Evolutionary conservation across 306 rosid species (phyloP).

Genomic region (Bauhinia variegata): DNA sequence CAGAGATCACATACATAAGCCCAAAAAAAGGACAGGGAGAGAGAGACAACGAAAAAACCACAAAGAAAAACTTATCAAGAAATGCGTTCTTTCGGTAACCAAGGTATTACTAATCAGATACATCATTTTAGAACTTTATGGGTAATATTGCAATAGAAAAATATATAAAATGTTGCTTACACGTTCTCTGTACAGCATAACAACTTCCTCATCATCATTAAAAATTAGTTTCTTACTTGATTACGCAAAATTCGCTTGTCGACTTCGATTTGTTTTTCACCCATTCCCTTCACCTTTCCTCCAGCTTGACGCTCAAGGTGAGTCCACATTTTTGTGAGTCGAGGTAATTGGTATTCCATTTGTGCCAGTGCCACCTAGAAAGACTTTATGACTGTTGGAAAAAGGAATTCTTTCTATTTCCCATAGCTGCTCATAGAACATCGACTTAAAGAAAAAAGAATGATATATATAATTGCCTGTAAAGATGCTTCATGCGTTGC

Average conservation of each 20-base stretch:
- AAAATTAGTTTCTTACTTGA: conserved; percentile 63
- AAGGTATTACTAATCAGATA: conserved; percentile 23
- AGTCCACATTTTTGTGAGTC: conserved; percentile 96
- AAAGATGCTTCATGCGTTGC: conserved; percentile 98
- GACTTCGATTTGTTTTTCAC: conserved; percentile 97
- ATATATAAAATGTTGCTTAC: conserved; percentile 1
- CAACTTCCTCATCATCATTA: conserved; percentile 22
- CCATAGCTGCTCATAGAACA: conserved; percentile 29
- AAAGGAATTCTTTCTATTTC: conserved; percentile 24
- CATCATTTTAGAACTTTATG: not conserved
- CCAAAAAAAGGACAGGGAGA: too few relatives aligned
- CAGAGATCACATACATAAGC: conserved; percentile 16
- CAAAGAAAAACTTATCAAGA: not conserved
- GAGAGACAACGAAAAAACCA: conserved; percentile 5
- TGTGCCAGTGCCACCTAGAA: conserved; percentile 90
- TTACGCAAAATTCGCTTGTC: conserved; percentile 93
- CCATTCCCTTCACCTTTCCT: conserved; percentile 98
- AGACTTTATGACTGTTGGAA: conserved; percentile 35
- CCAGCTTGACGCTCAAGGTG: conserved; percentile 99
- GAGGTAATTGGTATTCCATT: conserved; percentile 98
- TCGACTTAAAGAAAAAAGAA: conserved; percentile 22
- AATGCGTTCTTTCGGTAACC: conserved; percentile 17
- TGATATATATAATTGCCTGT: conserved; percentile 58
- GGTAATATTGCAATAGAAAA: conserved; percentile 22
- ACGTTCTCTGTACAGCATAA: conserved; percentile 11